Evolutionary conservation across 176 grass and related monocot species (phyloP).

Genomic region (Aegilops bicornis): DNA sequence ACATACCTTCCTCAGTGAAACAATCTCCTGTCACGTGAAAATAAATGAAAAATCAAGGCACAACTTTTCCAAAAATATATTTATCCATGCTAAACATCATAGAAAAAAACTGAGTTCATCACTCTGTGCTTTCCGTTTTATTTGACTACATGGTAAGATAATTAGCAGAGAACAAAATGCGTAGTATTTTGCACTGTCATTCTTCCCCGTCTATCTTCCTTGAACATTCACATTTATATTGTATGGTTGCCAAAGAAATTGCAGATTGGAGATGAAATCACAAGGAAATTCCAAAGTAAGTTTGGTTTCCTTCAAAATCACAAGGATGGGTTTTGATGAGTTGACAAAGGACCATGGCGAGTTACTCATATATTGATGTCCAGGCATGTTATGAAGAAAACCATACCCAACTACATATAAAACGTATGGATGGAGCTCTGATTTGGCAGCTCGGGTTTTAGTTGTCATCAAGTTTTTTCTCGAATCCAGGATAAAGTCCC

Average conservation of each 20-base stretch:
- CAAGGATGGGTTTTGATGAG: background rate
- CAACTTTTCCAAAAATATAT: too few relatives aligned
- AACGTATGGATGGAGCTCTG: background rate
- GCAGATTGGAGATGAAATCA: background rate
- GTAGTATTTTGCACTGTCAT: too few relatives aligned
- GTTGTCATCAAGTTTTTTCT: background rate
- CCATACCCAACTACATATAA: background rate
- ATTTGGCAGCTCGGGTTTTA: background rate
- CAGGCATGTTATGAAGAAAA: background rate
- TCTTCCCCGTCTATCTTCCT: background rate
- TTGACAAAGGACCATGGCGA: background rate
- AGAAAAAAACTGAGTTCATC: background rate
- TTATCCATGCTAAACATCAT: background rate
- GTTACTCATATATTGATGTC: background rate
- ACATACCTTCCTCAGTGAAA: slow-evolving; percentile 94
- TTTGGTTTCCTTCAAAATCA: background rate
- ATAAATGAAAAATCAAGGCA: background rate
- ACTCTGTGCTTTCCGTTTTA: background rate
- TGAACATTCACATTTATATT: background rate
- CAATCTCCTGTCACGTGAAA: slow-evolving; percentile 65
- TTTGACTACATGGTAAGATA: background rate
- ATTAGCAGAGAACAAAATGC: background rate
- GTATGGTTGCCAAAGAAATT: background rate
- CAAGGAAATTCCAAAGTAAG: background rate
- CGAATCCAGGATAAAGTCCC: background rate